Percentiles rank a stretch among this genome's conserved stretches.
Evolutionary conservation across 139 green algal genomes (phyloP).

Genomic region (Eudorina sp.): DNA sequence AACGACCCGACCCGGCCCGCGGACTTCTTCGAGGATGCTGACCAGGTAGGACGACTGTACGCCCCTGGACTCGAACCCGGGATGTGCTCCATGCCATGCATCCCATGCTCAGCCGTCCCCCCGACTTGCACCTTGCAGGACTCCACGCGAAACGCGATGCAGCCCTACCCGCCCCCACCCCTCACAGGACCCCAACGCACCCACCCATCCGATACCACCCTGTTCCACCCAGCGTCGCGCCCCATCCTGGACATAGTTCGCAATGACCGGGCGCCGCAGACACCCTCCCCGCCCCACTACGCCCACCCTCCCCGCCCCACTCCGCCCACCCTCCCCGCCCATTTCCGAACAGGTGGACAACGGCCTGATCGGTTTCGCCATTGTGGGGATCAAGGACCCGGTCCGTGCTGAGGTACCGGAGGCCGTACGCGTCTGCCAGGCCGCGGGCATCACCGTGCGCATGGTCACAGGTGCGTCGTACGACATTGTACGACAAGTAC

Average conservation of each 20-base stretch:
- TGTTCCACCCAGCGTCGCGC: too few species aligned
- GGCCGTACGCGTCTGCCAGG: constrained; percentile 86
- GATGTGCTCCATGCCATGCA: too few species aligned
- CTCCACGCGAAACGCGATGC: too few species aligned
- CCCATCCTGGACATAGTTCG: too few species aligned
- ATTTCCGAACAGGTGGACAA: constrained; percentile 48
- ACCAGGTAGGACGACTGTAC: constrained; percentile 67
- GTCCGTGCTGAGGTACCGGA: constrained; percentile 77
- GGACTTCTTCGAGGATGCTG: constrained; percentile 77
- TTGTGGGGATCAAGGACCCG: constrained; percentile 98
- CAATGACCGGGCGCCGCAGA: too few species aligned
- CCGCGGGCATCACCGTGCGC: constrained; percentile 93
- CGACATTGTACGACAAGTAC: too few species aligned
- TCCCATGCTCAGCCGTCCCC: too few species aligned
- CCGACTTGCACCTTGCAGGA: too few species aligned
- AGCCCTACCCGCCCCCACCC: too few species aligned
- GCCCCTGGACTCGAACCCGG: too few species aligned
- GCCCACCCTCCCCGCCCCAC: neutral
- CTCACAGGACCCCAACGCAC: too few species aligned
- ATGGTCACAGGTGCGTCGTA: constrained; percentile 92
- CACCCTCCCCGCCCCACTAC: neutral
- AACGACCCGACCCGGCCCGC: constrained; percentile 26
- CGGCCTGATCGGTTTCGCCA: constrained; percentile 59
- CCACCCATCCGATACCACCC: too few species aligned
- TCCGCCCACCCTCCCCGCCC: neutral